Percentiles rank a stretch among this genome's conserved stretches.
These are phyloP conservation scores for Colletotrichum nymphaeae DNA, from an alignment of 2,329 filamentous ascomycete genomes.

Conservation along the genomic window DNA sequence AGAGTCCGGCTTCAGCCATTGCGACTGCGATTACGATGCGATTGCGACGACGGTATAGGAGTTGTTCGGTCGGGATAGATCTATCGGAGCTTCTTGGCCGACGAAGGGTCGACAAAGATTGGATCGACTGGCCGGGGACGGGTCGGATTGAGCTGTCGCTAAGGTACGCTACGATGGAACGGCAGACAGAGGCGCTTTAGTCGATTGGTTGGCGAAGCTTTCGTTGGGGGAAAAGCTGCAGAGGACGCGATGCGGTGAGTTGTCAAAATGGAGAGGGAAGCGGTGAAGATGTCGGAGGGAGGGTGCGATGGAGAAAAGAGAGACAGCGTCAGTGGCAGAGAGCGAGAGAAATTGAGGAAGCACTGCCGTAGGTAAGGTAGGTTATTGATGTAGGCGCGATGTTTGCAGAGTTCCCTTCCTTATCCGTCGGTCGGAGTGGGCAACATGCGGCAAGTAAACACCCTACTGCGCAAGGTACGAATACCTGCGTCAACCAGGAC, in stretches of 20 bases:
- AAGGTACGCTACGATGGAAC: neutral
- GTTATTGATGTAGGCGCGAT: slow-evolving; percentile 14
- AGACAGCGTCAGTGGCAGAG: neutral
- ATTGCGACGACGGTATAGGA: neutral
- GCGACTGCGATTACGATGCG: neutral
- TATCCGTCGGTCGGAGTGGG: slow-evolving; percentile 19
- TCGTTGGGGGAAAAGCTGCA: slow-evolving; percentile 20
- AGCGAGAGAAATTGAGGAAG: neutral
- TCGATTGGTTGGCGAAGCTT: slow-evolving; percentile 18
- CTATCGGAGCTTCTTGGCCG: neutral
- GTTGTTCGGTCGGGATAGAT: neutral
- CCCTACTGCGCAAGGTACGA: too few species aligned
- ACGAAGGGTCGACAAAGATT: neutral
- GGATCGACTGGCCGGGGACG: neutral
- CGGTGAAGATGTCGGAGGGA: slow-evolving; percentile 18
- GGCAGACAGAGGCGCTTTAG: neutral
- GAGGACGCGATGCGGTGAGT: slow-evolving; percentile 2
- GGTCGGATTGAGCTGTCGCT: neutral
- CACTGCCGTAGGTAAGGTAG: too few species aligned
- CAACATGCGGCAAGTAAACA: neutral
- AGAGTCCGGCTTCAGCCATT: slow-evolving; percentile 70
- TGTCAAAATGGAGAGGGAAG: slow-evolving; percentile 10
- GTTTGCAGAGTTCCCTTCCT: slow-evolving; percentile 18
- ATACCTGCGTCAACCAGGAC: neutral
- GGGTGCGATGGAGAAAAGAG: neutral